Percentiles rank a stretch among this genome's conserved stretches.
These are phyloP conservation scores for Calonectria montana DNA, from an alignment of 2,329 filamentous ascomycete species.

Conservation along the genomic window DNA sequence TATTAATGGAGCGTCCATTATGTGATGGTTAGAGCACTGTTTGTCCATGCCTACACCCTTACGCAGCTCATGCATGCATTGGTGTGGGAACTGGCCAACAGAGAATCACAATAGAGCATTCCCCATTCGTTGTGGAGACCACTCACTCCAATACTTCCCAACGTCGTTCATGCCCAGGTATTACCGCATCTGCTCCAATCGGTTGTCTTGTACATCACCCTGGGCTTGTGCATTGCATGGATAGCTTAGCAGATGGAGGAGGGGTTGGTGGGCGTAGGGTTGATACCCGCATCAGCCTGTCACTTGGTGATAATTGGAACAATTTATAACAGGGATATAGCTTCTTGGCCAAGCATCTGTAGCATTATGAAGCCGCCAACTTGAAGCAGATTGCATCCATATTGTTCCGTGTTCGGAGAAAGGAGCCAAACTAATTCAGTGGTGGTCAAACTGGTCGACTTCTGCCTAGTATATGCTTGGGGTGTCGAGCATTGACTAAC, in stretches of 20 bases:
- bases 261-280: not conserved
- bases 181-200: not conserved
- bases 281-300: not conserved
- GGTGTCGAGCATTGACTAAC: not conserved
- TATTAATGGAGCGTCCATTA: not conserved
- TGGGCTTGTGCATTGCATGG: not conserved
- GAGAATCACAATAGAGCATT: slow-evolving; percentile 12
- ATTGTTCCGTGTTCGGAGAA: not conserved
- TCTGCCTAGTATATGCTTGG: not conserved
- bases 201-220: not conserved
- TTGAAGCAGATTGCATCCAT: not conserved
- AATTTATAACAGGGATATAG: not conserved
- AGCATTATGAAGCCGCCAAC: not conserved
- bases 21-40: not conserved
- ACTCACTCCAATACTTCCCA: not conserved
- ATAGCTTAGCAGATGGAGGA: not conserved
- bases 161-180: not conserved
- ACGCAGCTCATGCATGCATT: slow-evolving; percentile 30
- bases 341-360: not conserved
- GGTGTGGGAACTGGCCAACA: slow-evolving; percentile 15
- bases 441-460: not conserved
- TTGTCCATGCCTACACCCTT: slow-evolving; percentile 13
- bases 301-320: not conserved
- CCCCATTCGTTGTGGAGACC: slow-evolving; percentile 10
- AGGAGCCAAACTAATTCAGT: not conserved